phyloP scores from a whole-genome alignment of 192 early-diverging fungal genomes.

The Coemansia sp. region DNA sequence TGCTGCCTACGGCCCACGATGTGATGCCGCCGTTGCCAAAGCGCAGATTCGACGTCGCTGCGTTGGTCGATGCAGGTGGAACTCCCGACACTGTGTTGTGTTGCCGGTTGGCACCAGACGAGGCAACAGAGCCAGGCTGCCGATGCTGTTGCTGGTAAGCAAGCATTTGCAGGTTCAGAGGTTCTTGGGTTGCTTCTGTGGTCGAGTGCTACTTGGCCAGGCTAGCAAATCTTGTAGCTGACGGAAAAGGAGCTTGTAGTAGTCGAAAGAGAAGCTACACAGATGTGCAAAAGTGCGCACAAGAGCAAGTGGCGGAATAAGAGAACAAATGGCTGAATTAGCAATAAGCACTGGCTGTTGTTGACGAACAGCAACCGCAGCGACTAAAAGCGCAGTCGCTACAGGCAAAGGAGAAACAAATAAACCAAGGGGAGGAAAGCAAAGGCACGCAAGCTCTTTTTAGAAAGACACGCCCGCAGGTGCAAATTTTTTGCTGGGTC shows the following conservation, averaged over 20 bases:
- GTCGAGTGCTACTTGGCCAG: not conserved
- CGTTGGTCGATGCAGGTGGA: constrained; percentile 35
- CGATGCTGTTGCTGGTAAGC: constrained; percentile 50
- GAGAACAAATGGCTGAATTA: constrained; percentile 3
- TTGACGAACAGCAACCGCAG: not conserved
- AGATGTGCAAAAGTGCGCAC: not conserved
- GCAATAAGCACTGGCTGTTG: not conserved
- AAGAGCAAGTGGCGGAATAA: not conserved
- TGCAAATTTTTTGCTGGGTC: constrained; percentile 2
- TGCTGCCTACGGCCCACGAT: constrained; percentile 29
- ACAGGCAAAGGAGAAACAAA: not conserved
- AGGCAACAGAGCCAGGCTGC: constrained; percentile 23
- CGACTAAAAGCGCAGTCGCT: not conserved
- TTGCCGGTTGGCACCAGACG: constrained; percentile 9
- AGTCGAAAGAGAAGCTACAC: not conserved
- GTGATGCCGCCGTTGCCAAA: constrained; percentile 48
- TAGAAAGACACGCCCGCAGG: not conserved
- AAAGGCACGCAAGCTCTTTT: not conserved
- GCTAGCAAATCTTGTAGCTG: not conserved
- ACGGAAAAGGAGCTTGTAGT: not conserved
- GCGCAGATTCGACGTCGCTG: constrained; percentile 42
- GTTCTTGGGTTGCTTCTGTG: not conserved
- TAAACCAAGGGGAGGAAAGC: not conserved
- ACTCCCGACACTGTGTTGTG: constrained; percentile 22
- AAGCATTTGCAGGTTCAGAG: constrained; percentile 25